Conservation (phyloP, 2,329 filamentous ascomycete species). For the Sarocladium strictum region DNA sequence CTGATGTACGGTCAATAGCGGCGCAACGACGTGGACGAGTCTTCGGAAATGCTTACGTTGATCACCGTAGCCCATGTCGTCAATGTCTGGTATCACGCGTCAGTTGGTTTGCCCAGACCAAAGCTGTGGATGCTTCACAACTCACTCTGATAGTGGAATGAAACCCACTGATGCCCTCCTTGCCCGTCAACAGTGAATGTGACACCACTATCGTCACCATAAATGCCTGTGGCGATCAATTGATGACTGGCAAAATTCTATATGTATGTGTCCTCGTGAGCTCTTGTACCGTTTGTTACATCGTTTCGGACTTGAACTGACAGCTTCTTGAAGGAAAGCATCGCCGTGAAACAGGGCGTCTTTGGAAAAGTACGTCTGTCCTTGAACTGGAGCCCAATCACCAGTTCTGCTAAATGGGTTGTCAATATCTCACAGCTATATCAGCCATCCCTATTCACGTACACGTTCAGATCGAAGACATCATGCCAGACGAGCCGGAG, state of each 20-base stretch:
- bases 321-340: background rate
- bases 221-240: constrained; percentile 43
- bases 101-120: background rate
- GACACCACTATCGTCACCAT: constrained; percentile 45
- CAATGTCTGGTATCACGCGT: constrained; percentile 32
- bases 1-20: constrained; percentile 6
- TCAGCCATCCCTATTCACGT: constrained; percentile 19
- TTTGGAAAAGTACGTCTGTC: constrained; percentile 39
- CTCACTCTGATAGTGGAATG: constrained; percentile 47
- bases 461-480: constrained; percentile 46
- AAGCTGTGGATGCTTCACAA: background rate
- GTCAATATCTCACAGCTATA: background rate
- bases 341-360: constrained; percentile 25
- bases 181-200: constrained; percentile 41
- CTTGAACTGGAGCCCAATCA: constrained; percentile 38
- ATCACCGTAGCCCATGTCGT: constrained; percentile 55
- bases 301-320: background rate
- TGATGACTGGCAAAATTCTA: constrained; percentile 38
- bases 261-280: constrained; percentile 14
- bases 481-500: constrained; percentile 46
- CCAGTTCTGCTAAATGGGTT: constrained; percentile 31
- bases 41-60: constrained; percentile 27
- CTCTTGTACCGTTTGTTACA: background rate
- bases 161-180: constrained; percentile 46
- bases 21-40: background rate